Base-by-base conservation (phyloP, 306 rosid genomes). In the Vicia faba region DNA sequence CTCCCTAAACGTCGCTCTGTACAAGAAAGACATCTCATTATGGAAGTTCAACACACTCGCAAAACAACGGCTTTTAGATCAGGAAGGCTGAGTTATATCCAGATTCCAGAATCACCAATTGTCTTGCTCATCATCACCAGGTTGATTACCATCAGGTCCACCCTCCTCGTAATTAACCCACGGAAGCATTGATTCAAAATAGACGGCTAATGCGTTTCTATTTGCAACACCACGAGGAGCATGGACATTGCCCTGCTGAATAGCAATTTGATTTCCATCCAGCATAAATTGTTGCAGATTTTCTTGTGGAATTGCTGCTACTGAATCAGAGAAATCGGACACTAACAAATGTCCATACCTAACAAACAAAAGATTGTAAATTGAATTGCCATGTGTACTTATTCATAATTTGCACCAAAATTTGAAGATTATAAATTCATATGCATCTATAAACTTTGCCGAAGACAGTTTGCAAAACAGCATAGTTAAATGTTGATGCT, bases 311-410 rank as follows among this genome's bases (percentile, higher is more conserved):
- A 86, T 86, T 40, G 89, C 59, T 26, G 97, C 73, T 69, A 85
- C 79, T 6, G 87, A 82, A 67, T 86, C 91, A 6, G 99, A 90
- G 83, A 93, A 93, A 79, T 93, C 96, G 12, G 90, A 93, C 58
- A 86, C 96, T 85, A 90, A 53, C 64, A 93, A 70, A 84, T 90
- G 99, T 68, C 81, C 88, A 75, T 90, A 90, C 92, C 97, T 93
- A 61, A 49, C 70, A 76, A 78, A 77, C 51, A 75, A 77, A 39
- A 68, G 48, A 48, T 48, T 18, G 45, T 71, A 61, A 78, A 48
- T 29, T 51, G 29, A 20, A 51, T 50, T 16, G 28, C 46, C 39
- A 46, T 38, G n/a, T 39, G 61, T 23, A 31, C 38, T 4, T 13
- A 29, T 11, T 51, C 69, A 61, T 67, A 20, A 54, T 46, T 61